A percentile compares a stretch with the other conserved stretches of the same genome.
phyloP scores from a whole-genome alignment of 768 basidiomycete species.

The Trametes maxima region DNA sequence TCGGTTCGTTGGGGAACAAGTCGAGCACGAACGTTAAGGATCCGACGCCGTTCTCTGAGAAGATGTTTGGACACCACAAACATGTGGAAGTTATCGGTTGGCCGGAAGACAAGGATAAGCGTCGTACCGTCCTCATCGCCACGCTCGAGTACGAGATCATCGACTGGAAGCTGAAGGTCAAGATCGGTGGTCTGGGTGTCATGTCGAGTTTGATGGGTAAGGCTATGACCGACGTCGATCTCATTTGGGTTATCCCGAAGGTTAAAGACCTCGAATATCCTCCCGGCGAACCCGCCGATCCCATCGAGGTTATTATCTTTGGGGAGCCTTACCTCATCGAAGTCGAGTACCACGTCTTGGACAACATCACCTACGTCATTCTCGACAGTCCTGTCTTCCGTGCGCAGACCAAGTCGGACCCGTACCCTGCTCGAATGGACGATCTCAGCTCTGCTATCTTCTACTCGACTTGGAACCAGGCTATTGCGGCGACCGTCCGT shows the following conservation, averaged over 20 bases:
- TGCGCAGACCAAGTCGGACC: conserved; percentile 93
- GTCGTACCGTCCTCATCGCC: conserved; percentile 87
- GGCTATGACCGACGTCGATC: conserved; percentile 95
- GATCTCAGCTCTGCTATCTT: conserved; percentile 95
- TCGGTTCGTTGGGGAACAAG: conserved; percentile 64
- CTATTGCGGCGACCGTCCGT: conserved; percentile 89
- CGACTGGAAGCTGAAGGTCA: conserved; percentile 97
- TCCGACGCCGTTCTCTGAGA: conserved; percentile 61
- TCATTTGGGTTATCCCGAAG: conserved; percentile 93
- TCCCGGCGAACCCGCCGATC: conserved; percentile 86
- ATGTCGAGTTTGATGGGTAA: conserved; percentile 99
- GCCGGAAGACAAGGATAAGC: conserved; percentile 92
- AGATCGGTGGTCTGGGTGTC: conserved; percentile 96
- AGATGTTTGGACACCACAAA: conserved; percentile 65
- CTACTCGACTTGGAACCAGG: conserved; percentile 98
- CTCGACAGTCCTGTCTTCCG: conserved; percentile 96
- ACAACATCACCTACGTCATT: conserved; percentile 95
- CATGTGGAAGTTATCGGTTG: conserved; percentile 86
- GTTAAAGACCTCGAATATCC: conserved; percentile 96
- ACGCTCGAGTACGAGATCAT: conserved; percentile 96
- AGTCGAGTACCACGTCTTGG: conserved; percentile 89
- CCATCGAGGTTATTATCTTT: conserved; percentile 95
- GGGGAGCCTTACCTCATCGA: conserved; percentile 95
- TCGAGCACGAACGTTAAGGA: conserved; percentile 77
- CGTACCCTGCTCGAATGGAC: conserved; percentile 97